These are phyloP conservation scores for Hansenula sp. DNA, from an alignment of 1,139 yeast species.

Conservation along the genomic window DNA sequence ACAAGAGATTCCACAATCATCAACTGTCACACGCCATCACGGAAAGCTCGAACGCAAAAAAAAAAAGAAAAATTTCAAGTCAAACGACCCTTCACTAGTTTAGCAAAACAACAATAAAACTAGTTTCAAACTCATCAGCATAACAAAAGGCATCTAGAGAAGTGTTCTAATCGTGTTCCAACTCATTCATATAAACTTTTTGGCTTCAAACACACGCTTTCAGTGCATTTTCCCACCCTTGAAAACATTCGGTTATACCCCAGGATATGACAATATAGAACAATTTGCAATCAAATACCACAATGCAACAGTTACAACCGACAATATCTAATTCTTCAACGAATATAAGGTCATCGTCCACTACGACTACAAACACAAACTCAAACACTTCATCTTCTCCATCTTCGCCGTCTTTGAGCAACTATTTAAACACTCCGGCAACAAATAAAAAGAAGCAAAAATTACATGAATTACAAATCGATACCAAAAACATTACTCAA, in stretches of 20 bases:
- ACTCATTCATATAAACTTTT: too few species aligned
- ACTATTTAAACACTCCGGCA: neutral
- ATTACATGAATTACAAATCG: neutral
- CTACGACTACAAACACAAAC: conserved; percentile 1
- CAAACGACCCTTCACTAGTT: neutral
- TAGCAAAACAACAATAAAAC: too few species aligned
- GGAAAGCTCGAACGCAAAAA: neutral
- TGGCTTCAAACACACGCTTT: neutral
- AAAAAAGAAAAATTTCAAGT: neutral
- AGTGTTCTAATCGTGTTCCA: too few species aligned
- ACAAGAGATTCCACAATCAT: neutral
- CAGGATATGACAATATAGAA: neutral
- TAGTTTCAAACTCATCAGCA: neutral
- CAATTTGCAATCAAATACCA: neutral
- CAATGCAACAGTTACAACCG: neutral
- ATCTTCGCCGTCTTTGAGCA: neutral
- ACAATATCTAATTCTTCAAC: conserved; percentile 1
- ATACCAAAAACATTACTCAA: neutral
- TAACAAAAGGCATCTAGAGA: too few species aligned
- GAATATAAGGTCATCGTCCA: neutral
- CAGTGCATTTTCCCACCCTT: neutral
- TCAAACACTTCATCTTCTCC: conserved; percentile 11
- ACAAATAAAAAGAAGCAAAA: neutral
- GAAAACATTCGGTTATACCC: neutral
- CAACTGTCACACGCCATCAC: conserved; percentile 1